A percentile compares a stretch with the other conserved stretches of the same genome.
phyloP scores from a whole-genome alignment of 2,329 filamentous ascomycete species.

The Colletotrichum sp. region DNA sequence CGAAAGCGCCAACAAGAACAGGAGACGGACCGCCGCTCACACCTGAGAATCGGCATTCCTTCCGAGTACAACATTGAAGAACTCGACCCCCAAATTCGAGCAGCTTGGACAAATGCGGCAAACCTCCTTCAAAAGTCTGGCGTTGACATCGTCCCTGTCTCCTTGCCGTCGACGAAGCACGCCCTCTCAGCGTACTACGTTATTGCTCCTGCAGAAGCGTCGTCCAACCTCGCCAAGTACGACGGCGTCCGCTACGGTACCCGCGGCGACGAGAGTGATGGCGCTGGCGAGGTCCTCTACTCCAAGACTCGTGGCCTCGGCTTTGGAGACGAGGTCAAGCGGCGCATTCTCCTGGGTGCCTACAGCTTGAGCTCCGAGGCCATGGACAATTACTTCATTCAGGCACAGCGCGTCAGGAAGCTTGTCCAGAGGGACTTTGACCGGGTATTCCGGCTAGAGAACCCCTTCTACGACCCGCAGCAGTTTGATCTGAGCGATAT shows the following conservation, averaged over 20 bases:
- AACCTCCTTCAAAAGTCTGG: constrained; percentile 65
- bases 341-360: constrained; percentile 85
- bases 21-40: constrained; percentile 16
- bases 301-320: constrained; percentile 73
- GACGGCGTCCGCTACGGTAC: constrained; percentile 93
- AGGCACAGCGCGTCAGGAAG: constrained; percentile 86
- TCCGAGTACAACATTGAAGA: constrained; percentile 89
- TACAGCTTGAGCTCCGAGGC: constrained; percentile 90
- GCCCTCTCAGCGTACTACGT: constrained; percentile 95
- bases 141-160: constrained; percentile 75
- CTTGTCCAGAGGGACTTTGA: constrained; percentile 89
- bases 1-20: constrained; percentile 51
- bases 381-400: constrained; percentile 95
- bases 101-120: constrained; percentile 71
- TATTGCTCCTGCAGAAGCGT: constrained; percentile 91
- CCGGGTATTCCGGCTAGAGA: constrained; percentile 69
- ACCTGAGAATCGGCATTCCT: constrained; percentile 60
- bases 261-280: constrained; percentile 55
- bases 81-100: constrained; percentile 70
- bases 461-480: constrained; percentile 65
- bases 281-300: constrained; percentile 70
- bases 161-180: constrained; percentile 80
- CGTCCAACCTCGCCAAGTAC: constrained; percentile 95
- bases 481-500: constrained; percentile 66
- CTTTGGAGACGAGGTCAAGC: constrained; percentile 84